These are phyloP conservation scores for Lachnellula hyalina DNA, from an alignment of 2,329 filamentous ascomycete genomes.

Conservation along the genomic window DNA sequence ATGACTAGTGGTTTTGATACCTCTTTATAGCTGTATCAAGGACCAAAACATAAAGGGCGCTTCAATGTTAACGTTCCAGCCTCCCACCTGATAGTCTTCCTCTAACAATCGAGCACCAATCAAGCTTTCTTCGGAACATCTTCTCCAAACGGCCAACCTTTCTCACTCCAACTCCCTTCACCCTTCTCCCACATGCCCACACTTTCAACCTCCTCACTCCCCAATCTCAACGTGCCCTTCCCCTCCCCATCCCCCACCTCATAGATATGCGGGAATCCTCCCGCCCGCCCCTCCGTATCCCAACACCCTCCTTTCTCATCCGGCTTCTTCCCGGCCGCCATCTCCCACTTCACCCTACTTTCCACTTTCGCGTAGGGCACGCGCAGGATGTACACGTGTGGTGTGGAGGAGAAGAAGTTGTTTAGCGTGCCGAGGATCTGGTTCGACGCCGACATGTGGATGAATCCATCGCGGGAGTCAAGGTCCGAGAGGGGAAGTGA, in stretches of 20 bases:
- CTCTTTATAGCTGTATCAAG: no score
- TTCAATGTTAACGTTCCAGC: no score
- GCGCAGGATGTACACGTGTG: slow-evolving; percentile 22
- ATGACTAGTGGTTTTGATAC: no score
- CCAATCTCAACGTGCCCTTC: slow-evolving; percentile 18
- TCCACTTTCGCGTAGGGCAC: slow-evolving; percentile 22
- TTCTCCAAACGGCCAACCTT: slow-evolving; percentile 23
- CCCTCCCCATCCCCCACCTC: slow-evolving; percentile 8
- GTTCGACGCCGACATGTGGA: slow-evolving; percentile 24
- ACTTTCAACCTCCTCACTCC: slow-evolving; percentile 23
- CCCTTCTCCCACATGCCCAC: slow-evolving; percentile 17
- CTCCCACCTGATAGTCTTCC: no score
- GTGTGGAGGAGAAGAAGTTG: slow-evolving; percentile 20
- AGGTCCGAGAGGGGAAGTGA: slow-evolving; percentile 26
- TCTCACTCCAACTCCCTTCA: slow-evolving; percentile 11
- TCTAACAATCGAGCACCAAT: neutral
- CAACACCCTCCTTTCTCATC: slow-evolving; percentile 22
- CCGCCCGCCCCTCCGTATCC: slow-evolving; percentile 21
- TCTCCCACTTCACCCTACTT: slow-evolving; percentile 22
- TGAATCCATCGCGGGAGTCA: slow-evolving; percentile 25
- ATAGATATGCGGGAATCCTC: slow-evolving; percentile 28
- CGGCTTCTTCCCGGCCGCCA: slow-evolving; percentile 18
- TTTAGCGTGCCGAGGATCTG: slow-evolving; percentile 26
- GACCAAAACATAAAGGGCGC: no score
- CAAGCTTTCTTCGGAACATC: slow-evolving; percentile 12